Percentiles rank a stretch among this genome's conserved stretches.
Evolutionary conservation across 2,329 filamentous ascomycete genomes (phyloP).

Genomic region (Domatiomyces globalis): DNA sequence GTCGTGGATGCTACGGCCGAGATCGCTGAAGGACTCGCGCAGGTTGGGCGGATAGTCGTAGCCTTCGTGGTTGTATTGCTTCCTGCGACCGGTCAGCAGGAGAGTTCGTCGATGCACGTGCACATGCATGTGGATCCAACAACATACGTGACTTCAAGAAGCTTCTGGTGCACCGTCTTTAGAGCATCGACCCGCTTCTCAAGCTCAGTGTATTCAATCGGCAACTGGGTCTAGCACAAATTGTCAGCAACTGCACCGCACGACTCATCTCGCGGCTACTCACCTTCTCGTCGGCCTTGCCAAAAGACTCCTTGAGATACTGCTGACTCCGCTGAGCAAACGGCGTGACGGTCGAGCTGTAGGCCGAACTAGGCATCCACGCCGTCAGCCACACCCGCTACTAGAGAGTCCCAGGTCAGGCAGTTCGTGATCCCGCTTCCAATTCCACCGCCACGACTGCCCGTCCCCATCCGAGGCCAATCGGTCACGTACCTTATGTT

Average conservation of each 20-base stretch:
- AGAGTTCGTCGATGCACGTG: background rate
- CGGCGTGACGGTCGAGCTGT: conserved; percentile 71
- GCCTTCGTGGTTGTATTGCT: conserved; percentile 78
- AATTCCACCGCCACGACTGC: background rate
- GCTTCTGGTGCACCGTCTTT: conserved; percentile 92
- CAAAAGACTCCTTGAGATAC: conserved; percentile 95
- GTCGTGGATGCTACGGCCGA: conserved; percentile 88
- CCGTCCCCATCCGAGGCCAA: conserved; percentile 17
- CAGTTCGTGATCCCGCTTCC: background rate
- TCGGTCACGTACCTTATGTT: conserved; percentile 43
- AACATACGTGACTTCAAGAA: conserved; percentile 78
- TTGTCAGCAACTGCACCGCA: conserved; percentile 6
- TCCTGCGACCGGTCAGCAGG: conserved; percentile 37
- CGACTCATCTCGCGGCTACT: conserved; percentile 1
- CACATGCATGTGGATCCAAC: background rate
- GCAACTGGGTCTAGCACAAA: conserved; percentile 65
- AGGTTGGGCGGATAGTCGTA: conserved; percentile 96
- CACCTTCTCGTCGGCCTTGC: conserved; percentile 87
- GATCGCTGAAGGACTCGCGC: conserved; percentile 92
- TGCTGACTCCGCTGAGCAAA: conserved; percentile 91
- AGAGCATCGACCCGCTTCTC: conserved; percentile 97
- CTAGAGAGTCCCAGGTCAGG: conserved; percentile 6
- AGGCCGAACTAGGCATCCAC: conserved; percentile 34
- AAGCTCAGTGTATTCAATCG: conserved; percentile 92
- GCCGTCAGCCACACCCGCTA: conserved; percentile 18